Evolutionary conservation across 768 basidiomycete genomes (phyloP), one percentile per base, ranked within the genome.

Genomic region (Tricholoma hemisulphureum): DNA sequence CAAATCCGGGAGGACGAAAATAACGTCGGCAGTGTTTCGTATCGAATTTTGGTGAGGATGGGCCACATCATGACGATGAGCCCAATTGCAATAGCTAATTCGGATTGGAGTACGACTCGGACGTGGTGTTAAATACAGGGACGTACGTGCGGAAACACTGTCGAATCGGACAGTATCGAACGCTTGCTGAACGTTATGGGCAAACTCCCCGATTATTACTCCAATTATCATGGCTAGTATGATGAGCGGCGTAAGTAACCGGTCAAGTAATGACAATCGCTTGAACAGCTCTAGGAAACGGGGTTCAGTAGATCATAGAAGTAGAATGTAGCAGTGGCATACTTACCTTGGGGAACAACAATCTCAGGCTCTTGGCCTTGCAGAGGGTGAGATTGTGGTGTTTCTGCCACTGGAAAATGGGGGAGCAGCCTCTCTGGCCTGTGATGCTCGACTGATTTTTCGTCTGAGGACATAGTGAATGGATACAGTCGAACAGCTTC

Each of bases 41-140:
- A 93, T 65, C 87, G 87, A 9, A 92, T 86, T 72, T 86, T 87
- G 45, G 85, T 84, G 53, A 88, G 80, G 34, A 87, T 81, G 2
- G 91, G 92, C 88, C 89, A 92, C 88, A 93, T 93, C 80, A 94
- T 94, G 52, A 93, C 75, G 16, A 93, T 82, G 34, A 94, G 81
- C 1, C 91, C 93, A 39, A 93, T 77, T 14, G 87, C 87, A 46
- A 93, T 90, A 1, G 91, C 91, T 93, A 59, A 20, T 31, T 23
- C 11, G 34, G 14, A 13, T 20, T 9, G n/a, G 34, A 43, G 28
- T n/a, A n/a, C n/a, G n/a, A n/a, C 18, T 43, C 4, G 32, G 8
- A 28, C 16, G 10, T 28, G 21, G 4, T 6, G 26, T 18, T n/a
- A n/a, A 32, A n/a, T n/a, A 9, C 21, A 26, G 10, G 3, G n/a